Evolutionary conservation across 768 basidiomycete genomes (phyloP).

Genomic region (Rhizopogon vesiculosus): DNA sequence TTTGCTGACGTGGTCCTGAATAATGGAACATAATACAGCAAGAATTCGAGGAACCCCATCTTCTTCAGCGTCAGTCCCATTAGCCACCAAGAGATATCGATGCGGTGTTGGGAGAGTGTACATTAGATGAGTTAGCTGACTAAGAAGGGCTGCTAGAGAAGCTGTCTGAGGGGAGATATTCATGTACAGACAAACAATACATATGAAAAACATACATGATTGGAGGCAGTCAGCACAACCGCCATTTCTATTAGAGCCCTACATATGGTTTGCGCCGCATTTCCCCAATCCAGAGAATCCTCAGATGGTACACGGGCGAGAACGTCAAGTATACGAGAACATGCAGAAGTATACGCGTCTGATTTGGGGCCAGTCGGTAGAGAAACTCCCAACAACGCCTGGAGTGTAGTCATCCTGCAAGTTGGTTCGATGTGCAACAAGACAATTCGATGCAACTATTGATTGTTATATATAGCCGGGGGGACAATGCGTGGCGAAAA

Average conservation of each 20-base stretch:
- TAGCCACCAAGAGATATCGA: slow-evolving; percentile 29
- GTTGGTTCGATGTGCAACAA: slow-evolving; percentile 47
- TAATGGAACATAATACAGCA: slow-evolving; percentile 33
- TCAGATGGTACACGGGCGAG: slow-evolving; percentile 21
- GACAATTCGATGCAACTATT: slow-evolving; percentile 56
- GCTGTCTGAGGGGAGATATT: slow-evolving; percentile 31
- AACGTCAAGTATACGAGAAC: slow-evolving; percentile 31
- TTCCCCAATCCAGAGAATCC: slow-evolving; percentile 14
- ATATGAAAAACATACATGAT: slow-evolving; percentile 24
- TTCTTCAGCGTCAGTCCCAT: slow-evolving; percentile 14
- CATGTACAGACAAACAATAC: background rate
- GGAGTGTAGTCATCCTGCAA: slow-evolving; percentile 42
- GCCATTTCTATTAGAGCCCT: slow-evolving; percentile 37
- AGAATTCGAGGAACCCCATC: slow-evolving; percentile 32
- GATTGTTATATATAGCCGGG: slow-evolving; percentile 3
- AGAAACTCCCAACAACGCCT: slow-evolving; percentile 41
- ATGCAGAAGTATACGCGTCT: slow-evolving; percentile 36
- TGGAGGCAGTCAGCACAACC: slow-evolving; percentile 27
- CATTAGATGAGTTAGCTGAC: slow-evolving; percentile 44
- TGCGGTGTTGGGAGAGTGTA: slow-evolving; percentile 47
- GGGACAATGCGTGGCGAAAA: slow-evolving; percentile 1
- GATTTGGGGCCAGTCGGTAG: slow-evolving; percentile 19
- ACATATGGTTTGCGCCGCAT: slow-evolving; percentile 24
- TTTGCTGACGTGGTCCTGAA: slow-evolving; percentile 34
- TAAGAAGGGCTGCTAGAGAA: slow-evolving; percentile 46